Evolutionary conservation across 495 filamentous ascomycete genomes (phyloP).

Genomic region (Aspergillus bridgeri): DNA sequence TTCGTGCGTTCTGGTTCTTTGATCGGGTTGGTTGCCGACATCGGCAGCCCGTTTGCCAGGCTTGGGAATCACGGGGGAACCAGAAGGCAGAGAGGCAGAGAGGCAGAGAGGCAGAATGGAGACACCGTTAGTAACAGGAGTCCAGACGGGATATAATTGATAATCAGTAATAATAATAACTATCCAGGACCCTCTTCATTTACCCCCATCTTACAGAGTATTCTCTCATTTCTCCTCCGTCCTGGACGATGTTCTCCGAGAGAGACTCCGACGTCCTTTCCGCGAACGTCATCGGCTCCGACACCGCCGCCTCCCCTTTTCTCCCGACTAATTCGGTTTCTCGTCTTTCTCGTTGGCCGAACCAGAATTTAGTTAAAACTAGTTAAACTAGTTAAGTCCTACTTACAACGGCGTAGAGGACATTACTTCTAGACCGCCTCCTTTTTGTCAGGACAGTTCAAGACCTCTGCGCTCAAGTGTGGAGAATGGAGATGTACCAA

Average conservation of each 20-base stretch:
- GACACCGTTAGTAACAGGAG: too few relatives aligned
- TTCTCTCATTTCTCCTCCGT: too few relatives aligned
- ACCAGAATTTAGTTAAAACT: too few relatives aligned
- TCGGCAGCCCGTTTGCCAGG: background rate
- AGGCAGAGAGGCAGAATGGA: too few relatives aligned
- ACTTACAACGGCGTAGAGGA: too few relatives aligned
- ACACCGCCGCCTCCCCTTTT: slow-evolving; percentile 6
- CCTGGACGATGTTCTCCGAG: too few relatives aligned
- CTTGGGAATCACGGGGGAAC: too few relatives aligned
- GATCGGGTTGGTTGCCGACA: background rate
- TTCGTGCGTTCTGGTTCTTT: background rate
- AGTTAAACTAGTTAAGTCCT: too few relatives aligned
- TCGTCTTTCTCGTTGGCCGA: background rate
- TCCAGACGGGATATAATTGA: slow-evolving; percentile 11
- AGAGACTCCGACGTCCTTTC: background rate
- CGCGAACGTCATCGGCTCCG: slow-evolving; percentile 10
- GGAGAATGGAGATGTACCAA: background rate
- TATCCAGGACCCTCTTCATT: too few relatives aligned
- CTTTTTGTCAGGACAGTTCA: background rate
- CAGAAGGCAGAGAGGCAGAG: too few relatives aligned
- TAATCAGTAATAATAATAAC: slow-evolving; percentile 7
- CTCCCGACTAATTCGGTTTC: slow-evolving; percentile 12
- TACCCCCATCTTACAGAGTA: too few relatives aligned
- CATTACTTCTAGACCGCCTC: background rate
- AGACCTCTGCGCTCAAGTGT: background rate